Evolutionary conservation across 208 protist genomes (phyloP).

Genomic region (Acanthamoeba royreba): DNA sequence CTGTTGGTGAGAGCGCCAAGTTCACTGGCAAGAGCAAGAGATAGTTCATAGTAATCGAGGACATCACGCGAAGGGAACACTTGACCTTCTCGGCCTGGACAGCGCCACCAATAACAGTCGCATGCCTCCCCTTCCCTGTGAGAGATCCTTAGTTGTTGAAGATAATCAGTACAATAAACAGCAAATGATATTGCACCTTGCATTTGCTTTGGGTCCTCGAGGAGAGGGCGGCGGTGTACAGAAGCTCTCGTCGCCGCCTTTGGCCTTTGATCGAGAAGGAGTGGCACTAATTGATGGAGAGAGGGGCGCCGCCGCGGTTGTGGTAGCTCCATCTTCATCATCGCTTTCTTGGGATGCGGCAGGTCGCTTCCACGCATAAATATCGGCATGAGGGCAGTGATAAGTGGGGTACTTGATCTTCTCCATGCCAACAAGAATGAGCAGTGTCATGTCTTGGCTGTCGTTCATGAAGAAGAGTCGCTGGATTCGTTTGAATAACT

Average conservation of each 20-base stretch:
- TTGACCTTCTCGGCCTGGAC: background rate
- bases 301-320: background rate
- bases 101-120: background rate
- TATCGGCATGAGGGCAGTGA: background rate
- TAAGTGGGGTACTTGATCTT: background rate
- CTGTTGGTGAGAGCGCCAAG: background rate
- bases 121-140: background rate
- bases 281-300: background rate
- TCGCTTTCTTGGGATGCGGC: background rate
- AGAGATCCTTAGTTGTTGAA: background rate
- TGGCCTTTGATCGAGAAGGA: too few species aligned
- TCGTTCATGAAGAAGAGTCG: constrained; percentile 7
- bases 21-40: background rate
- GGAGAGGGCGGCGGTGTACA: background rate
- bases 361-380: background rate
- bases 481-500: background rate
- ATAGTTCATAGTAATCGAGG: background rate
- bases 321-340: background rate
- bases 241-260: background rate
- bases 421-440: background rate
- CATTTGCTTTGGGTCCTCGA: background rate
- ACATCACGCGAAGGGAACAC: background rate
- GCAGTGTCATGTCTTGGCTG: background rate
- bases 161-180: background rate
- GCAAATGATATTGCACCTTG: background rate